Evolutionary conservation across 192 early-diverging fungal species (phyloP).

Genomic region (Backusella parvicylindrica): DNA sequence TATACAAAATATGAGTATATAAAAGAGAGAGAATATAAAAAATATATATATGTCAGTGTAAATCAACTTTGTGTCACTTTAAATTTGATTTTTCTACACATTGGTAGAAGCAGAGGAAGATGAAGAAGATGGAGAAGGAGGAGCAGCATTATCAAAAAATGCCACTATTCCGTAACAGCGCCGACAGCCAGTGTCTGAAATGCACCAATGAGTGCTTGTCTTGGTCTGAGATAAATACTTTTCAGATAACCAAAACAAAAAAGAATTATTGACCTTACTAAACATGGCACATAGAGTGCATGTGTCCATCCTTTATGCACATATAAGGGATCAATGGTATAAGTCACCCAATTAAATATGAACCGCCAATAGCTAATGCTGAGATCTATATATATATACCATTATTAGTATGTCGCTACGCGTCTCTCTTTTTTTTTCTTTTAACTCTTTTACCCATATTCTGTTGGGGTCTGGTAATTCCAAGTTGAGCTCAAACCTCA

Average conservation of each 20-base stretch:
- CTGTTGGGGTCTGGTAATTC: conserved; percentile 49
- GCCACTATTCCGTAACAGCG: conserved; percentile 25
- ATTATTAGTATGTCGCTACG: neutral
- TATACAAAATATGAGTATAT: too few relatives aligned
- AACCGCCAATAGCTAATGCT: conserved; percentile 51
- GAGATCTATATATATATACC: conserved; percentile 35
- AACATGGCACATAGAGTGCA: conserved; percentile 42
- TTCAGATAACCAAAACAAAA: conserved; percentile 49
- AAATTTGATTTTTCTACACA: neutral
- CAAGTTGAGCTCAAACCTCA: conserved; percentile 55
- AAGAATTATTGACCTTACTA: conserved; percentile 44
- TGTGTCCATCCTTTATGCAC: conserved; percentile 23
- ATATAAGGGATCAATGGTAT: conserved; percentile 56
- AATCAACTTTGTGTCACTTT: neutral
- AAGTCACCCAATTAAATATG: conserved; percentile 55
- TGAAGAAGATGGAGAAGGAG: neutral
- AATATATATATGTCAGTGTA: neutral
- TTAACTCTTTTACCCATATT: conserved; percentile 26
- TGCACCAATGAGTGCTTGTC: conserved; percentile 29
- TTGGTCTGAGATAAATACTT: conserved; percentile 32
- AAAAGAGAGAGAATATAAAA: too few relatives aligned
- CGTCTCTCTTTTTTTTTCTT: neutral
- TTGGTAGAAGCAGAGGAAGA: neutral
- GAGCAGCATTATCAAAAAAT: conserved; percentile 8
- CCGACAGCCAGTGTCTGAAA: conserved; percentile 37